These are phyloP conservation scores for Neckera pumila DNA, from an alignment of 225 moss, liverwort and hornwort genomes.

Conservation along the genomic window DNA sequence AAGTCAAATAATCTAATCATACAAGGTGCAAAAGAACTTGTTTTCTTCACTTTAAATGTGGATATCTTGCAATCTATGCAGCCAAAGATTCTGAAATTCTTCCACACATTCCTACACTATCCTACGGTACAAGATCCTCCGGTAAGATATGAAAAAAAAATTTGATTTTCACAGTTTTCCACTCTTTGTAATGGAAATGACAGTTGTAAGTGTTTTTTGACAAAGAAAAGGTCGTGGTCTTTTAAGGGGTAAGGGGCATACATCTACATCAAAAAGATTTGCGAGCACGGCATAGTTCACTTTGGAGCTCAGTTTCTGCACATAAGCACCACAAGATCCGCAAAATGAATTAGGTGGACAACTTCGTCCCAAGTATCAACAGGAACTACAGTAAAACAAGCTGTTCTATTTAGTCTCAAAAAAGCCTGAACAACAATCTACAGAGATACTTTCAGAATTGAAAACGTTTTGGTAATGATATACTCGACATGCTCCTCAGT, in stretches of 20 bases:
- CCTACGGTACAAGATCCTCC: neutral
- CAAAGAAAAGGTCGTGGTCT: neutral
- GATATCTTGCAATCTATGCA: neutral
- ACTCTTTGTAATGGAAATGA: neutral
- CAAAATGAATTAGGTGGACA: neutral
- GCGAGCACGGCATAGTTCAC: conserved; percentile 89
- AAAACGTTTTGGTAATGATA: neutral
- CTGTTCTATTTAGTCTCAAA: neutral
- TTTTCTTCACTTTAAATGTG: neutral
- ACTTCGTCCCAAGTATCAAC: neutral
- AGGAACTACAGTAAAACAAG: neutral
- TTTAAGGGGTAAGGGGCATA: conserved; percentile 11
- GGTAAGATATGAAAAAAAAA: neutral
- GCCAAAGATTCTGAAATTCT: neutral
- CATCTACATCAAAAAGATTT: conserved; percentile 79
- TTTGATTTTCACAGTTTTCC: neutral
- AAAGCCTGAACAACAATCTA: neutral
- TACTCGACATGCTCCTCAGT: neutral
- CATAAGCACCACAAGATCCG: neutral
- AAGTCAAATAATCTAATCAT: neutral
- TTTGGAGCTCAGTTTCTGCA: conserved; percentile 88
- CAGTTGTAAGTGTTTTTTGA: neutral
- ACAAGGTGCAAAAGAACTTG: neutral
- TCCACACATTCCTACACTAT: neutral
- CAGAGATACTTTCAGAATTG: neutral